phyloP scores from a whole-genome alignment of 495 filamentous ascomycete genomes.

The Oleoguttula mirabilis region DNA sequence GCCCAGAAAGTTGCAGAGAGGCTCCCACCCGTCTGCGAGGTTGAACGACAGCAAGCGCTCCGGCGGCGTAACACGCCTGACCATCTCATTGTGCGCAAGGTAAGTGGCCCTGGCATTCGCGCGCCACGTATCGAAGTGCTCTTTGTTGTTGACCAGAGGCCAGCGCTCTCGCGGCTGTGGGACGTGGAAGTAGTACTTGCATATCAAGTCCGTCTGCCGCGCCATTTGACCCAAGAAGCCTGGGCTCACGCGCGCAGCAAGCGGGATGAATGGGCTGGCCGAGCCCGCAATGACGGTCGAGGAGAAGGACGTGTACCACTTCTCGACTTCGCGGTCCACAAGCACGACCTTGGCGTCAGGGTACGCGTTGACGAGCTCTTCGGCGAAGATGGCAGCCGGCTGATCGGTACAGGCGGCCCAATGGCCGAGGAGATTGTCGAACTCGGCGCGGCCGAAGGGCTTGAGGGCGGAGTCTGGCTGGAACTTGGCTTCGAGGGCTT shows the following conservation, averaged over 20 bases:
- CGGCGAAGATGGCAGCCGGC: constrained; percentile 3
- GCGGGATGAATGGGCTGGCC: background rate
- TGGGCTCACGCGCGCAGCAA: constrained; percentile 1
- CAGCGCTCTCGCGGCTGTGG: background rate
- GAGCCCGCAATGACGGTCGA: constrained; percentile 1
- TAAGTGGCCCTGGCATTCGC: constrained; percentile 1
- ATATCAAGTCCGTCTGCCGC: constrained; percentile 5
- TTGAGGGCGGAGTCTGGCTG: constrained; percentile 20
- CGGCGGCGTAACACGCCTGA: constrained; percentile 6
- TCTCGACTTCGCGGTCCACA: constrained; percentile 30
- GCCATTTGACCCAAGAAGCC: constrained; percentile 3
- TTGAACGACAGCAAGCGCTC: constrained; percentile 3
- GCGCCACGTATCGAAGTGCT: background rate
- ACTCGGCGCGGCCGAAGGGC: constrained; percentile 15
- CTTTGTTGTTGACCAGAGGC: background rate
- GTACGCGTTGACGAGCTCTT: constrained; percentile 11
- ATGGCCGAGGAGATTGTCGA: constrained; percentile 16
- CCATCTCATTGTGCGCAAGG: constrained; percentile 9
- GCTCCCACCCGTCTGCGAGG: constrained; percentile 8
- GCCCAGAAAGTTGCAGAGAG: constrained; percentile 19
- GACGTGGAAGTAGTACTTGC: background rate
- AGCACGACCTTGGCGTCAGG: constrained; percentile 35
- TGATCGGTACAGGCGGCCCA: constrained; percentile 8
- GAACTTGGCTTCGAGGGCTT: constrained; percentile 16
- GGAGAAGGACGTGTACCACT: constrained; percentile 31